Percentiles rank a stretch among this genome's conserved stretches.
Evolutionary conservation across 768 basidiomycete genomes (phyloP).

Genomic region (Podaxis sp.): DNA sequence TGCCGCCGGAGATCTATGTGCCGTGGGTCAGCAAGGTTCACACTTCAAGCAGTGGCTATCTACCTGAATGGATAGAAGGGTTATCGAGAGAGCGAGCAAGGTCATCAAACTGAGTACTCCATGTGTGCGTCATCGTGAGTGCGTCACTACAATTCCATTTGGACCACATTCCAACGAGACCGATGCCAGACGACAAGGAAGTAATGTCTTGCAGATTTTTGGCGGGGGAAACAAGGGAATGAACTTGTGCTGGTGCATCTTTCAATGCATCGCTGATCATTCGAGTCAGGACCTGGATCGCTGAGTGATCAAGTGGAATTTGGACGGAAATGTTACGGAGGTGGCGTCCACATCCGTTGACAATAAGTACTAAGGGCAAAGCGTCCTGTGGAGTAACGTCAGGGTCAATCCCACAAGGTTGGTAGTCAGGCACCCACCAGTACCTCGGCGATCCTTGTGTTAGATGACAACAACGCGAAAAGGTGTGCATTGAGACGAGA

Average conservation of each 20-base stretch:
- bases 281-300: constrained; percentile 14
- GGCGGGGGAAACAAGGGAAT: constrained; percentile 30
- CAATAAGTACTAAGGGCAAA: constrained; percentile 40
- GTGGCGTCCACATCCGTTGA: constrained; percentile 35
- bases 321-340: constrained; percentile 59
- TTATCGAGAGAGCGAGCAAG: constrained; percentile 23
- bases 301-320: constrained; percentile 22
- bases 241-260: constrained; percentile 33
- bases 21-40: constrained; percentile 2
- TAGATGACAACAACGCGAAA: neutral
- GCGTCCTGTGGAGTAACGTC: neutral
- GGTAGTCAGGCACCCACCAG: neutral
- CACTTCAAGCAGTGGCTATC: constrained; percentile 1
- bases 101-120: constrained; percentile 23
- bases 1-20: constrained; percentile 38
- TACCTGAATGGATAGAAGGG: constrained; percentile 20
- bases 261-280: constrained; percentile 34
- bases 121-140: constrained; percentile 14
- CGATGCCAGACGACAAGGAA: constrained; percentile 68
- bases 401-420: no score
- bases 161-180: constrained; percentile 73
- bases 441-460: neutral
- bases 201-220: constrained; percentile 46
- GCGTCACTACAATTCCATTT: constrained; percentile 34
- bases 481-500: constrained; percentile 5